Conservation (phyloP, 1,139 yeast species). For the Magnusiomyces paraingens region DNA sequence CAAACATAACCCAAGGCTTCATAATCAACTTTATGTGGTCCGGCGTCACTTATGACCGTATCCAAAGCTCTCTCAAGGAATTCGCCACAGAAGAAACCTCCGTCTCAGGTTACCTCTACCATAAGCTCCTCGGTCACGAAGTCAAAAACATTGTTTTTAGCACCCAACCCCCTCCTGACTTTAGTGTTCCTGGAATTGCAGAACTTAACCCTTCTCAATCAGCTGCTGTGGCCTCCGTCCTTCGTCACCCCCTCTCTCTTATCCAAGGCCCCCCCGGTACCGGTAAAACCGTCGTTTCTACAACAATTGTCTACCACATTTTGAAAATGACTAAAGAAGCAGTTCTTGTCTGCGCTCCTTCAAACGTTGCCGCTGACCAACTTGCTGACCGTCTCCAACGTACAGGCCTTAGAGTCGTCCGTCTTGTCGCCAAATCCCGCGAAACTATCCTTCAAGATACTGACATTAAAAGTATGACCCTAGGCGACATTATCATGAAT, state of each 20-base stretch:
- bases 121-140: slow-evolving; percentile 76
- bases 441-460: slow-evolving; percentile 38
- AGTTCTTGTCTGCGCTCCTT: slow-evolving; percentile 88
- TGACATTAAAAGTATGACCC: slow-evolving; percentile 24
- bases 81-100: slow-evolving; percentile 71
- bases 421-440: slow-evolving; percentile 69
- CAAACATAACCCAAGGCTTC: slow-evolving; percentile 57
- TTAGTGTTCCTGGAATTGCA: slow-evolving; percentile 63
- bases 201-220: slow-evolving; percentile 71
- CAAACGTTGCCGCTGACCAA: slow-evolving; percentile 93
- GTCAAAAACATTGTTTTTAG: slow-evolving; percentile 45
- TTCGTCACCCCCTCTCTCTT: slow-evolving; percentile 69
- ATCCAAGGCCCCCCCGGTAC: slow-evolving; percentile 99
- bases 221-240: slow-evolving; percentile 66
- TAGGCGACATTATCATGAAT: slow-evolving; percentile 43
- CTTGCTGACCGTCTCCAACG: slow-evolving; percentile 62
- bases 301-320: slow-evolving; percentile 78
- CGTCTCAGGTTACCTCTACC: slow-evolving; percentile 72
- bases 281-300: slow-evolving; percentile 92
- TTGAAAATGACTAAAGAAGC: slow-evolving; percentile 50
- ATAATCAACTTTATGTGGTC: slow-evolving; percentile 90
- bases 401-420: slow-evolving; percentile 68
- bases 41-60: slow-evolving; percentile 73
- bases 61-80: slow-evolving; percentile 67
- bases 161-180: slow-evolving; percentile 42